Conservation (phyloP, 2,329 filamentous ascomycete species). For the Pseudogymnoascus sp. region DNA sequence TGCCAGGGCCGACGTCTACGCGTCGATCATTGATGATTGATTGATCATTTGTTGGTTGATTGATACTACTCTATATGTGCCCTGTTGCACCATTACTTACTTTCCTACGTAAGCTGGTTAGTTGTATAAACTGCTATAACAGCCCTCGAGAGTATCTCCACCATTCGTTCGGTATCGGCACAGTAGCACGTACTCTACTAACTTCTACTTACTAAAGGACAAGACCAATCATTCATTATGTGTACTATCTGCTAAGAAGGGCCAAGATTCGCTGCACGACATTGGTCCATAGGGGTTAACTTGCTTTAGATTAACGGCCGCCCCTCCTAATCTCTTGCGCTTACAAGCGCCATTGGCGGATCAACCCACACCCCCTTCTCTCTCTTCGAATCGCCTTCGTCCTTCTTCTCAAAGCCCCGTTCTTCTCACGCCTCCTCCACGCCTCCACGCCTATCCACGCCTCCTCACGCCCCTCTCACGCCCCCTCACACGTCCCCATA, state of each 20-base stretch:
- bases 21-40: background rate
- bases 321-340: slow-evolving; percentile 1
- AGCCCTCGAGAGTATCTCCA: background rate
- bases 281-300: background rate
- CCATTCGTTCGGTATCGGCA: background rate
- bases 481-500: background rate
- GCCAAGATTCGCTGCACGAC: background rate
- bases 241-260: too few species aligned
- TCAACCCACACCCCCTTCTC: background rate
- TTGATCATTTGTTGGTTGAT: background rate
- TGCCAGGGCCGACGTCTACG: background rate
- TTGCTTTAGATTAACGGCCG: background rate
- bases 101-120: background rate
- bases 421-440: background rate
- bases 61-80: background rate
- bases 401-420: background rate
- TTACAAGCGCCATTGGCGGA: background rate
- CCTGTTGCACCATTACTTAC: background rate
- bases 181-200: background rate
- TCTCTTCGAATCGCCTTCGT: background rate
- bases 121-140: background rate
- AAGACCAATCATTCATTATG: too few species aligned
- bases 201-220: background rate
- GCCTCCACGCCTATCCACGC: background rate
- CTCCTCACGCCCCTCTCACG: background rate